Base-by-base conservation (phyloP, 345 rosid species). In the Rhodamnia rubescens region DNA sequence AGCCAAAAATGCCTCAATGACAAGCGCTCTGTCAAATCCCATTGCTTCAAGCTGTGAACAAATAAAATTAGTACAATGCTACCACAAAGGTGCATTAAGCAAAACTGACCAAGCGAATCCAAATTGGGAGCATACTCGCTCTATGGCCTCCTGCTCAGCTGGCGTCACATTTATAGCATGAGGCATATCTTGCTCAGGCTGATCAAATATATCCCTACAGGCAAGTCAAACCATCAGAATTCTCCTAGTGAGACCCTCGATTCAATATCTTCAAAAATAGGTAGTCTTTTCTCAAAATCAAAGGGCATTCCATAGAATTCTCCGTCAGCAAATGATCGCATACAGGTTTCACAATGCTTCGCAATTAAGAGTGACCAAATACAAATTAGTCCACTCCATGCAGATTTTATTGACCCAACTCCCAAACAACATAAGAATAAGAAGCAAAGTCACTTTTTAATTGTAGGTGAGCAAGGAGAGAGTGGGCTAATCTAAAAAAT, bases 1-100 rank as follows among this genome's bases (percentile, higher is more conserved):
- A 32, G 99, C 99, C 83, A 98, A 93, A 94, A 96, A 98, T n/a
- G 99, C 98, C 92, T 98, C 99, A 36, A 98, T 93, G 32, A 95
- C 99, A 15, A 91, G 95, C 81, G 94, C 95, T 90, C 99, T 93
- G 58, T 96, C 99, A 42, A 98, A 98, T 87, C 99, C 99, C 99
- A 98, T 93, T 83, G 95, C 98, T 91, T 95, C 98, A 1, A 98
- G 96, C 99, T 97, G 27, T 11, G 74, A 29, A 74, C 58, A 86
- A 40, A 83, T 53, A 82, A 54, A 14, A n/a, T 54, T 14, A n/a
- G 29, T 18, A 82, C 51, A 24, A 61, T 47, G 53, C 75, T 44
- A 36, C 56, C 0, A 26, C 18, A 26, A 22, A 84, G 40, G 54
- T 40, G 53, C 54, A 2, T 18, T 69, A 21, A 16, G 80, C 47